Evolutionary conservation across 2,329 filamentous ascomycete species (phyloP).

Genomic region (Cladosporium velox): DNA sequence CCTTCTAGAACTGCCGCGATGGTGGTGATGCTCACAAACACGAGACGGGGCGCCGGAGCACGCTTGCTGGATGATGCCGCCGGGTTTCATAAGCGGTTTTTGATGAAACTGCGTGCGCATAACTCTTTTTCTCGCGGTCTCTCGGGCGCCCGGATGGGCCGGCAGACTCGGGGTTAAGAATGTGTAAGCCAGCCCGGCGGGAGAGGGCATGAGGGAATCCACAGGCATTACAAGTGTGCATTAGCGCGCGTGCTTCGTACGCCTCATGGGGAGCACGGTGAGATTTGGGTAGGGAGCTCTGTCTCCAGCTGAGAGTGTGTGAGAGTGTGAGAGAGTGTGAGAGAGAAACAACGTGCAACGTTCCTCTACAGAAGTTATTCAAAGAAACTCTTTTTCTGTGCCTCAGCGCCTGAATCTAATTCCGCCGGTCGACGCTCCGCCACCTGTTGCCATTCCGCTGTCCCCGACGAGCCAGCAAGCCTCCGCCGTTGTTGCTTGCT

Average conservation of each 20-base stretch:
- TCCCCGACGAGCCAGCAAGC: neutral
- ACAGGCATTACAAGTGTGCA: neutral
- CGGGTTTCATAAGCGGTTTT: neutral
- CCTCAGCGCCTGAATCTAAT: neutral
- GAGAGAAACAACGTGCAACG: neutral
- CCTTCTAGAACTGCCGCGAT: neutral
- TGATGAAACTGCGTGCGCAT: neutral
- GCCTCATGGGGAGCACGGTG: slow-evolving; percentile 7
- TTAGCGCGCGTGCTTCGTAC: neutral
- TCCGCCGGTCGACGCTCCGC: neutral
- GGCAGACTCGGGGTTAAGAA: neutral
- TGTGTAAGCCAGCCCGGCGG: neutral
- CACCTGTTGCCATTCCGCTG: neutral
- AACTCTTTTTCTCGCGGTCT: neutral
- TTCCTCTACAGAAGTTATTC: neutral
- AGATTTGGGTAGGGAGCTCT: neutral
- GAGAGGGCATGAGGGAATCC: neutral
- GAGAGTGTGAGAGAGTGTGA: neutral
- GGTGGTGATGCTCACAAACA: neutral
- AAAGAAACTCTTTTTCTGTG: neutral
- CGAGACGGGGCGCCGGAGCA: neutral
- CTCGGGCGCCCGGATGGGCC: slow-evolving; percentile 6
- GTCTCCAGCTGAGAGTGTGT: neutral
- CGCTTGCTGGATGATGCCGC: neutral
- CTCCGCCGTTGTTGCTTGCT: neutral